Base-by-base conservation (phyloP, 1,284 basidiomycete genomes). In the Porodaedalea pini region DNA sequence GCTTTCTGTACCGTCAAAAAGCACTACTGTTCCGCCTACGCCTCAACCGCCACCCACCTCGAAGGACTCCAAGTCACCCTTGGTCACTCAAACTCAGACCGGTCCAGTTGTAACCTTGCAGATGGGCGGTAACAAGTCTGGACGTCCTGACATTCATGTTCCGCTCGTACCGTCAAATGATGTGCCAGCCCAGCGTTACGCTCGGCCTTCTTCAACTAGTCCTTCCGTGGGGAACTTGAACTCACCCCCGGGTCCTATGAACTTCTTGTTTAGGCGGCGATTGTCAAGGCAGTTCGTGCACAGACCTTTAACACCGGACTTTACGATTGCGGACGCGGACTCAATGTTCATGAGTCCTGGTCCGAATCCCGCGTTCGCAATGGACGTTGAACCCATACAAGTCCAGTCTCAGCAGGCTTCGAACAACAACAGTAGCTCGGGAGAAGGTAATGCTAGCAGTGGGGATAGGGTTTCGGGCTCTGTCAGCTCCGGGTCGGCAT, bases 401-500 rank as follows among this genome's bases (percentile, higher is more conserved):
- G 39, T 37, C 21, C 34, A 17, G 19, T 37, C 29, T 10, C 32
- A 47, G 13, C 45, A 31, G 25, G 44, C 31, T 17, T 17, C 15
- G 0, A 52, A 45, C 34, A 70, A 62, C 27, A 64, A 50, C 21
- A 40, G 45, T 25, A 44, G 53, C 11, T 43, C 39, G 8, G 53
- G 53, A 4, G 56, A 48, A 27, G 56, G 52, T 5, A 58, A 44
- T 34, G 37, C 34, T 3, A 61, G 59, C 32, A 37, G 55, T 23
- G 59, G 55, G 5, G 51, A 54, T 31, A 44, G 37, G 23, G 15
- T 5, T 44, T 65, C 51, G 10, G 61, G 58, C 4, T 64, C 62
- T 1, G 51, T 50, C 5, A 47, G 45, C n/a, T 63, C 55, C 13
- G 61, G 61, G 15, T 68, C 68, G 27, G 56, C 55, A 25, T 72